These are phyloP conservation scores for Syzygium aromaticum DNA, from an alignment of 345 rosid genomes.

Conservation along the genomic window DNA sequence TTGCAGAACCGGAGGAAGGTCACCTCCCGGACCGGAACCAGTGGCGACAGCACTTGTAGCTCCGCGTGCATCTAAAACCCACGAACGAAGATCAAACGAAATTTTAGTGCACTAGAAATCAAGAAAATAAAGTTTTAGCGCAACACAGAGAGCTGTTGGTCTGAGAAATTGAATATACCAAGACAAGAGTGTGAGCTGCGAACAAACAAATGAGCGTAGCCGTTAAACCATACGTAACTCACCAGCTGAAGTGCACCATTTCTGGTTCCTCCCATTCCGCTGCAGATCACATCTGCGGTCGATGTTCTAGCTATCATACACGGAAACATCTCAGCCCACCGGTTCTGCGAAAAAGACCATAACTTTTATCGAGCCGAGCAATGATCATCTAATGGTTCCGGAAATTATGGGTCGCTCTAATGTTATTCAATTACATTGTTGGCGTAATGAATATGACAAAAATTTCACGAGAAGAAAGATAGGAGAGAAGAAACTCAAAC, in stretches of 20 bases:
- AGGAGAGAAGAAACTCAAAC: not conserved
- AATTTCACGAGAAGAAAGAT: not conserved
- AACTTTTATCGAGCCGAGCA: not conserved
- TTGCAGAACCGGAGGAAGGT: conserved; percentile 86
- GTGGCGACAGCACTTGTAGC: conserved; percentile 79
- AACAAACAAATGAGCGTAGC: not conserved
- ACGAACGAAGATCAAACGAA: not conserved
- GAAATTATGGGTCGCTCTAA: not conserved
- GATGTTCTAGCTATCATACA: conserved; percentile 72
- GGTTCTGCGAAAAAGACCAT: conserved; percentile 31
- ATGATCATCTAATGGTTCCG: not conserved
- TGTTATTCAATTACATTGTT: not conserved
- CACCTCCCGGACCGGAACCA: conserved; percentile 88
- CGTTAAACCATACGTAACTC: not conserved
- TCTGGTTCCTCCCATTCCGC: conserved; percentile 87
- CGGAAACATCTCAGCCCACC: conserved; percentile 99
- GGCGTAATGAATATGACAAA: not conserved
- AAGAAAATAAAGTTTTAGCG: not conserved
- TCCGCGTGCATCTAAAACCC: conserved; percentile 75
- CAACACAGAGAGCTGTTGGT: not conserved
- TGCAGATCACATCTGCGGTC: conserved; percentile 64
- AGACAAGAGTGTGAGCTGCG: not conserved
- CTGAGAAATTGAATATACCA: not conserved
- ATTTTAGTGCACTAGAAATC: not conserved
- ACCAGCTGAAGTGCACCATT: conserved; percentile 95